Evolutionary conservation across 2,329 filamentous ascomycete genomes (phyloP).

Genomic region (Colletotrichum tanaceti): DNA sequence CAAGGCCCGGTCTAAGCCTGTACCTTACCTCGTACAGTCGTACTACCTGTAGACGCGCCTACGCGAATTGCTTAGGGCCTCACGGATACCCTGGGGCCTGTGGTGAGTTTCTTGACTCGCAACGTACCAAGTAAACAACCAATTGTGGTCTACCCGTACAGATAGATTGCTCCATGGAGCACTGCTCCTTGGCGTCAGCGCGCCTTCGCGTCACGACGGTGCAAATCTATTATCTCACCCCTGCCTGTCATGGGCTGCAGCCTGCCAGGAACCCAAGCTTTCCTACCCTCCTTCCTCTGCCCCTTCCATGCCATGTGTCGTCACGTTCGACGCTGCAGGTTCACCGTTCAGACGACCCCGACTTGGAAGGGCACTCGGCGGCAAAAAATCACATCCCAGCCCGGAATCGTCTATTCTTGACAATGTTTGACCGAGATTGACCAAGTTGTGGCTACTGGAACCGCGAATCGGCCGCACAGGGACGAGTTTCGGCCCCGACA

Average conservation of each 20-base stretch:
- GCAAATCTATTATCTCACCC: too few relatives aligned
- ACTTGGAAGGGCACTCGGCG: neutral
- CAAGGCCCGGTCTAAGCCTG: constrained; percentile 9
- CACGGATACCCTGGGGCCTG: neutral
- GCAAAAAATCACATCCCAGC: neutral
- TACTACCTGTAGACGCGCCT: neutral
- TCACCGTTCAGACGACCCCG: constrained; percentile 30
- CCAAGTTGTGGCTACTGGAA: neutral
- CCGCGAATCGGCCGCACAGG: constrained; percentile 12
- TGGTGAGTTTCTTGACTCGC: neutral
- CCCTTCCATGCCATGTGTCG: constrained; percentile 3
- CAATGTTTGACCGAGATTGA: constrained; percentile 16
- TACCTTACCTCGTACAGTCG: too few relatives aligned
- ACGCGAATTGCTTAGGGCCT: neutral
- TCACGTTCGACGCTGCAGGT: constrained; percentile 8
- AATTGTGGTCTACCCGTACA: neutral
- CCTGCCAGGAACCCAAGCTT: neutral
- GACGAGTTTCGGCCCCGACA: constrained; percentile 13
- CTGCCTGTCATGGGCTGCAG: neutral
- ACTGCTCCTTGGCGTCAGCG: constrained; percentile 22
- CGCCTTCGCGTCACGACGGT: neutral
- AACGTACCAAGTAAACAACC: constrained; percentile 1
- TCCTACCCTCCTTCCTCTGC: neutral
- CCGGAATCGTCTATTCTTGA: constrained; percentile 22
- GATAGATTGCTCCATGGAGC: constrained; percentile 4